Percentiles rank a stretch among this genome's conserved stretches.
These are phyloP conservation scores for Aureobasidium sp. DNA, from an alignment of 2,329 filamentous ascomycete genomes.

Conservation along the genomic window DNA sequence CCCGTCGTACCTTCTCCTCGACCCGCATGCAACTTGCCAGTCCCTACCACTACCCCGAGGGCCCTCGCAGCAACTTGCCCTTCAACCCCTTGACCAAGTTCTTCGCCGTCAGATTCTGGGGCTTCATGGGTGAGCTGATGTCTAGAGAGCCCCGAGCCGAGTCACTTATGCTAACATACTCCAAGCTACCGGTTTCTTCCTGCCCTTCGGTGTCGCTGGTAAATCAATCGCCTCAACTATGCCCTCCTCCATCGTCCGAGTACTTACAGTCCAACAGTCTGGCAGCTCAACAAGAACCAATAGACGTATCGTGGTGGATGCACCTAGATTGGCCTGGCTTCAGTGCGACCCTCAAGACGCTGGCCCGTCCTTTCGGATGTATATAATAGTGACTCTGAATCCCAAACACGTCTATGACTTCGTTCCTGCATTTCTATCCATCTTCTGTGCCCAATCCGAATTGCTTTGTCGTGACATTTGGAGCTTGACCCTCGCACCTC, in stretches of 20 bases:
- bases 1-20: conserved; percentile 89
- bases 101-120: conserved; percentile 79
- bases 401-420: background rate
- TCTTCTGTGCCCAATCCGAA: background rate
- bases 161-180: conserved; percentile 28
- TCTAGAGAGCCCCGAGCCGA: background rate
- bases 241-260: conserved; percentile 6
- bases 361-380: conserved; percentile 2
- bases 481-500: conserved; percentile 6
- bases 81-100: conserved; percentile 91
- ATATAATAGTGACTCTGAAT: conserved; percentile 12
- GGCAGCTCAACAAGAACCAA: conserved; percentile 58
- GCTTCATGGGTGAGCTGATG: conserved; percentile 54
- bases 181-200: conserved; percentile 47
- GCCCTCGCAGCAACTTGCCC: conserved; percentile 86
- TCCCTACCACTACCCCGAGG: conserved; percentile 98
- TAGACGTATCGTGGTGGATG: conserved; percentile 17
- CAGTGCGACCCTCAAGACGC: background rate
- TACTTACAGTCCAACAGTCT: conserved; percentile 40
- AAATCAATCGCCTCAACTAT: conserved; percentile 26
- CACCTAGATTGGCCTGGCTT: conserved; percentile 1
- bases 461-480: conserved; percentile 4
- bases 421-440: background rate
- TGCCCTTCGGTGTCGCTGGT: conserved; percentile 57
- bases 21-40: conserved; percentile 78